These are phyloP conservation scores for Verticillium klebahnii DNA, from an alignment of 2,329 filamentous ascomycete genomes.

Conservation along the genomic window DNA sequence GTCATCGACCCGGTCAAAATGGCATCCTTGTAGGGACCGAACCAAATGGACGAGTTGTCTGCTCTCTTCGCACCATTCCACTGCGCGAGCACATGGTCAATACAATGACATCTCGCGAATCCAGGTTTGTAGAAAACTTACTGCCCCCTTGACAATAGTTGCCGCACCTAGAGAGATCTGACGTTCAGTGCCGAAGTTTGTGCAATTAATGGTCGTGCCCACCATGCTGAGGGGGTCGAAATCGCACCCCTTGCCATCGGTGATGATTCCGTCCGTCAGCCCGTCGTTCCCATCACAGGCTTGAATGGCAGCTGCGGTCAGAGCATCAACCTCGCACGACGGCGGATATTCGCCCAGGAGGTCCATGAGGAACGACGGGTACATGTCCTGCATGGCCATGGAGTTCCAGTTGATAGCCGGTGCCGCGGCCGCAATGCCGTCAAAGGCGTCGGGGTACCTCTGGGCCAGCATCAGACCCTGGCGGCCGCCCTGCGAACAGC, in stretches of 20 bases:
- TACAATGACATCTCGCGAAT: neutral
- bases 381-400: conserved; percentile 2
- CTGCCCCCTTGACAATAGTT: conserved; percentile 1
- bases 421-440: conserved; percentile 49
- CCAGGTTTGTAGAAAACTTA: neutral
- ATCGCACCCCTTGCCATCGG: conserved; percentile 7
- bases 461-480: conserved; percentile 52
- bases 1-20: neutral
- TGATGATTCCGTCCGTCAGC: conserved; percentile 39
- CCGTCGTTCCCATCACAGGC: conserved; percentile 43
- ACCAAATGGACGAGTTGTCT: neutral
- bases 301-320: conserved; percentile 24
- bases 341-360: conserved; percentile 3
- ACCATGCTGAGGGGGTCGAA: conserved; percentile 4
- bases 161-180: conserved; percentile 24
- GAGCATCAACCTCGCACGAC: conserved; percentile 23
- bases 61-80: neutral
- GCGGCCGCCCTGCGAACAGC: conserved; percentile 56
- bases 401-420: conserved; percentile 32
- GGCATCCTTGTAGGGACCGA: neutral
- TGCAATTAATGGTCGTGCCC: conserved; percentile 3
- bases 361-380: conserved; percentile 2
- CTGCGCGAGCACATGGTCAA: neutral
- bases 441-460: conserved; percentile 50
- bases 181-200: conserved; percentile 9